Percentiles rank a stretch among this genome's conserved stretches.
Conservation (phyloP, 202 grass and related monocot genomes). For the Digitaria exilis region DNA sequence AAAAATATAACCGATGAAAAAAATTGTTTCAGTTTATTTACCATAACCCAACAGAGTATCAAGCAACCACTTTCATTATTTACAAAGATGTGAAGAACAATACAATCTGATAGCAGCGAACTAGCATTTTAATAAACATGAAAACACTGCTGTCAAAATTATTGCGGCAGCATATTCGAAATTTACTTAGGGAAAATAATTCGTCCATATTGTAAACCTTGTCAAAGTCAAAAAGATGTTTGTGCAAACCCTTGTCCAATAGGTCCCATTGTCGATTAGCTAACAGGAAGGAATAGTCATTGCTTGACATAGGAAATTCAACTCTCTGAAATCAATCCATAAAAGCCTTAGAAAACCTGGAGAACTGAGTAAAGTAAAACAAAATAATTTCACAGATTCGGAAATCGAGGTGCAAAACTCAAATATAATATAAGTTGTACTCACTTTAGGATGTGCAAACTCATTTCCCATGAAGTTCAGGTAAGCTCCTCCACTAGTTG, state of each 20-base stretch:
- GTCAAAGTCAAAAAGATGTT: conserved; percentile 77
- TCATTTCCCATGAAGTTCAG: conserved; percentile 99
- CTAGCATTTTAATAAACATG: not conserved
- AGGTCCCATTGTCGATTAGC: conserved; percentile 86
- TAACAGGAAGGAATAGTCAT: conserved; percentile 72
- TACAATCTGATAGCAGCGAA: not conserved
- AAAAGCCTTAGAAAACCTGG: conserved; percentile 11
- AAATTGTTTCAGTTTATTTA: not conserved
- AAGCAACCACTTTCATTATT: not conserved
- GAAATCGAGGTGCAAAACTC: conserved; percentile 25
- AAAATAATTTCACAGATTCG: conserved; percentile 18
- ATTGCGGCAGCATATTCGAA: not conserved
- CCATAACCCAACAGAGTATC: not conserved
- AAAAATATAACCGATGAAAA: not conserved
- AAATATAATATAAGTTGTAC: conserved; percentile 21
- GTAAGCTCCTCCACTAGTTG: conserved; percentile 74
- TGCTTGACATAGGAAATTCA: conserved; percentile 96
- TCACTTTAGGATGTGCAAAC: conserved; percentile 93
- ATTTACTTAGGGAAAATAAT: not conserved
- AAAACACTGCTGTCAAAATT: not conserved
- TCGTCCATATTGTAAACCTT: conserved; percentile 47
- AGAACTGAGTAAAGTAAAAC: conserved; percentile 22
- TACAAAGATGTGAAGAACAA: not conserved
- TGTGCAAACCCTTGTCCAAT: conserved; percentile 69
- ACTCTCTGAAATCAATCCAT: conserved; percentile 63